A percentile compares a stretch with the other conserved stretches of the same genome.
Conservation (phyloP, 345 rosid genomes). For the Salix caprea region DNA sequence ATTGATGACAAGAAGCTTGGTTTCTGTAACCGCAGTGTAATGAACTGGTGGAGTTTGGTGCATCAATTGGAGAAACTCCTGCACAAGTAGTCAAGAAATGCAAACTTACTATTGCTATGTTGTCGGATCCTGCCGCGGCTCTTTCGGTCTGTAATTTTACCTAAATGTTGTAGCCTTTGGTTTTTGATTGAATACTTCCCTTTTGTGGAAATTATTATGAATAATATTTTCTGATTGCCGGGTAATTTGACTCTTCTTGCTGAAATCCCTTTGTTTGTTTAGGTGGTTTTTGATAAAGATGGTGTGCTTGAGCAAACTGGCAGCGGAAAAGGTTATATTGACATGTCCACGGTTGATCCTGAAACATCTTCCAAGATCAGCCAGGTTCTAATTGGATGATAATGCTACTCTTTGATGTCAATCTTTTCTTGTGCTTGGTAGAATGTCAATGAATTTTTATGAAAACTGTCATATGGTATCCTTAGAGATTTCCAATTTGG, state of each 20-base stretch:
- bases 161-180: not conserved
- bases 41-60: conserved; percentile 85
- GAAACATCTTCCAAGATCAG: conserved; percentile 74
- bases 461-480: no score
- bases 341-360: conserved; percentile 93
- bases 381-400: conserved; percentile 38
- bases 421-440: no score
- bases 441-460: no score
- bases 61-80: conserved; percentile 73
- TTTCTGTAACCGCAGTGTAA: conserved; percentile 50
- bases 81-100: conserved; percentile 83
- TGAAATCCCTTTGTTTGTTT: conserved; percentile 11
- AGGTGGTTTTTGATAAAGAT: conserved; percentile 84
- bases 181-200: not conserved
- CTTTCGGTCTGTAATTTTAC: conserved; percentile 48
- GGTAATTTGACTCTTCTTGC: no score
- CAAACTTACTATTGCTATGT: conserved; percentile 75
- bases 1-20: not conserved
- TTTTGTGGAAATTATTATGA: not conserved
- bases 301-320: conserved; percentile 76
- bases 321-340: conserved; percentile 72
- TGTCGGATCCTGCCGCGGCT: conserved; percentile 90
- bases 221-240: no score
- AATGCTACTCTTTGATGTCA: not conserved
- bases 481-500: no score